Percentiles rank a stretch among this genome's conserved stretches.
phyloP scores from a whole-genome alignment of 2,329 filamentous ascomycete species.

The Cadophora luteo-olivacea region DNA sequence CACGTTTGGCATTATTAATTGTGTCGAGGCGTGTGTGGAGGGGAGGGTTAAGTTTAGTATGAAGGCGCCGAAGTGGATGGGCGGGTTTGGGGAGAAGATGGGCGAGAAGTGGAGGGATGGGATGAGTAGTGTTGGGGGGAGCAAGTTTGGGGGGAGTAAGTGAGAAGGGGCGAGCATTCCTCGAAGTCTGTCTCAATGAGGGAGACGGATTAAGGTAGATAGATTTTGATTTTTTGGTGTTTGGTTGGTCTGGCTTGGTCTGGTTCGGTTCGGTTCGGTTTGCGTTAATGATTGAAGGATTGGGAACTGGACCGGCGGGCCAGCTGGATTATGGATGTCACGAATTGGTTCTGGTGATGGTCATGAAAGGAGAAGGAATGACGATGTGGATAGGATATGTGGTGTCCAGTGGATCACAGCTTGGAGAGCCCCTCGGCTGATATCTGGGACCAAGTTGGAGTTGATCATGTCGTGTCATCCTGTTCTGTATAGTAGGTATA shows the following conservation, averaged over 20 bases:
- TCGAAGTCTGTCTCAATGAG: no score
- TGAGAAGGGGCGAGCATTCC: no score
- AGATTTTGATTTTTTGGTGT: not conserved
- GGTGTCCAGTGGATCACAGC: no score
- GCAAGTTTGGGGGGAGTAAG: slow-evolving; percentile 16
- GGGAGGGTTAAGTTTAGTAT: slow-evolving; percentile 65
- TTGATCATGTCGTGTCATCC: no score
- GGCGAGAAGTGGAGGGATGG: slow-evolving; percentile 39
- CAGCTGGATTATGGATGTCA: no score
- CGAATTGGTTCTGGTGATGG: no score
- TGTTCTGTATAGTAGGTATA: no score
- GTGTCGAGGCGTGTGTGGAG: slow-evolving; percentile 85
- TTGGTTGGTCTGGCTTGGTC: not conserved
- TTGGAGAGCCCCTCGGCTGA: no score
- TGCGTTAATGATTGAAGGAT: not conserved
- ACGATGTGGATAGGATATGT: no score
- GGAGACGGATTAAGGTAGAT: not conserved
- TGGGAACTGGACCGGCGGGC: not conserved
- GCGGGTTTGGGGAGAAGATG: slow-evolving; percentile 40
- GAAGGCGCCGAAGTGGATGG: slow-evolving; percentile 42
- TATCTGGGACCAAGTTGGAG: no score
- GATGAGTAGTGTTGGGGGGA: slow-evolving; percentile 43
- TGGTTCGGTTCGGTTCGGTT: not conserved
- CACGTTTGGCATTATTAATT: slow-evolving; percentile 83
- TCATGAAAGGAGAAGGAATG: no score